Conservation (phyloP, 2,329 filamentous ascomycete species). For the Leptographium galeiforme region DNA sequence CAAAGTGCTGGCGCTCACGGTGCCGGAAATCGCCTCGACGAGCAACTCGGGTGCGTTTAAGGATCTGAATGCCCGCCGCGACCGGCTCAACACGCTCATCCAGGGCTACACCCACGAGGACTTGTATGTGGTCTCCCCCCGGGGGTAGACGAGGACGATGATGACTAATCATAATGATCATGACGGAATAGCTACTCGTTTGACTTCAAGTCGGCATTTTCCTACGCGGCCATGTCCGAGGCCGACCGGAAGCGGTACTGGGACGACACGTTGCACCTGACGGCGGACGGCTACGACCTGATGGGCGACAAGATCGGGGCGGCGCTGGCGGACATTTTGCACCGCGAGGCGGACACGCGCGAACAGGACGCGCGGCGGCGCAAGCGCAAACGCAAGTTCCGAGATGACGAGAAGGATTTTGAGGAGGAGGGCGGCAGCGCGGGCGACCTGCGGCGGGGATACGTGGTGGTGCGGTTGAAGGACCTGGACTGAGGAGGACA, state of each 20-base stretch:
- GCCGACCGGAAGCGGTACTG: slow-evolving; percentile 36
- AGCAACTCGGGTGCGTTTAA: not conserved
- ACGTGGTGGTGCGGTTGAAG: slow-evolving; percentile 37
- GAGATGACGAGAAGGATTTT: slow-evolving; percentile 26
- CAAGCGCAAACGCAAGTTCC: slow-evolving; percentile 14
- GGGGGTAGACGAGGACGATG: not conserved
- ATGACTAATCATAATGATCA: no score
- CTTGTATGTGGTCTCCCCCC: slow-evolving; percentile 26
- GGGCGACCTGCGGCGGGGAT: slow-evolving; percentile 33
- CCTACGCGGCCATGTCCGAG: slow-evolving; percentile 35
- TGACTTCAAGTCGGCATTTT: slow-evolving; percentile 41
- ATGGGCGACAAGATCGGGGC: slow-evolving; percentile 46
- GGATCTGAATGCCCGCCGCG: slow-evolving; percentile 1
- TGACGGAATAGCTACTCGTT: slow-evolving; percentile 32
- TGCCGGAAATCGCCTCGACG: slow-evolving; percentile 36
- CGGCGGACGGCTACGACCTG: slow-evolving; percentile 43
- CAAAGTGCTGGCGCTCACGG: slow-evolving; percentile 49
- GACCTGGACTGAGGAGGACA: slow-evolving; percentile 38
- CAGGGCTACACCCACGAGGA: slow-evolving; percentile 30
- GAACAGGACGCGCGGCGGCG: slow-evolving; percentile 5
- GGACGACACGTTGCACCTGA: slow-evolving; percentile 49
- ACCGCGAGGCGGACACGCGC: slow-evolving; percentile 18
- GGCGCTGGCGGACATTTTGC: slow-evolving; percentile 32
- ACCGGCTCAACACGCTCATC: slow-evolving; percentile 39
- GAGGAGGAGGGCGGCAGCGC: slow-evolving; percentile 39